A percentile compares a stretch with the other conserved stretches of the same genome.
phyloP scores from a whole-genome alignment of 139 green algal genomes.

The Asterochloris sp. region DNA sequence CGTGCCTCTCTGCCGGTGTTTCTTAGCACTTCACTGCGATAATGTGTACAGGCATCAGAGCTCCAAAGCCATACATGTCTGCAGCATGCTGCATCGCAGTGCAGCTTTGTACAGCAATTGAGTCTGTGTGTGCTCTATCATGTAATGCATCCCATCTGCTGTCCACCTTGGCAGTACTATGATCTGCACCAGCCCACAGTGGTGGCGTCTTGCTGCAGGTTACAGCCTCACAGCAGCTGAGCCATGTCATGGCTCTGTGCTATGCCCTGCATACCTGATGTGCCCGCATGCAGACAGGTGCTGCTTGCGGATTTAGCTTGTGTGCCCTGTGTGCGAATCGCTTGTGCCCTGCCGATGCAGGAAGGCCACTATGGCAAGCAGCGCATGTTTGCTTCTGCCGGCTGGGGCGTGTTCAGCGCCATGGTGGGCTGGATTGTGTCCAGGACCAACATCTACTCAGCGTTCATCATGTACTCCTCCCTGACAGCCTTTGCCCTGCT shows the following conservation, averaged over 20 bases:
- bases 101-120: neutral
- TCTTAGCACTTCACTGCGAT: no score
- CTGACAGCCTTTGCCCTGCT: conserved; percentile 19
- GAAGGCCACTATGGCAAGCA: conserved; percentile 33
- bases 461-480: conserved; percentile 21
- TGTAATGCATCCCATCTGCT: no score
- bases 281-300: neutral
- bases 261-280: neutral
- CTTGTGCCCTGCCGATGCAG: conserved; percentile 4
- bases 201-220: no score
- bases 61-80: no score
- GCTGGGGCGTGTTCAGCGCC: conserved; percentile 24
- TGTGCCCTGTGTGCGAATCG: neutral
- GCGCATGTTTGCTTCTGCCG: conserved; percentile 30
- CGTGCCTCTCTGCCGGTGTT: neutral
- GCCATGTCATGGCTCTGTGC: neutral
- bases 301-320: neutral
- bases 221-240: neutral
- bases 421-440: conserved; percentile 20
- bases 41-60: no score
- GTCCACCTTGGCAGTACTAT: no score
- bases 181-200: no score
- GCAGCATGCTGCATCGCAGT: neutral
- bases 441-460: conserved; percentile 17
- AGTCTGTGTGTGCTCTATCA: no score